Evolutionary conservation across 2,329 filamentous ascomycete species (phyloP).

Genomic region (Colletotrichum acutatum): DNA sequence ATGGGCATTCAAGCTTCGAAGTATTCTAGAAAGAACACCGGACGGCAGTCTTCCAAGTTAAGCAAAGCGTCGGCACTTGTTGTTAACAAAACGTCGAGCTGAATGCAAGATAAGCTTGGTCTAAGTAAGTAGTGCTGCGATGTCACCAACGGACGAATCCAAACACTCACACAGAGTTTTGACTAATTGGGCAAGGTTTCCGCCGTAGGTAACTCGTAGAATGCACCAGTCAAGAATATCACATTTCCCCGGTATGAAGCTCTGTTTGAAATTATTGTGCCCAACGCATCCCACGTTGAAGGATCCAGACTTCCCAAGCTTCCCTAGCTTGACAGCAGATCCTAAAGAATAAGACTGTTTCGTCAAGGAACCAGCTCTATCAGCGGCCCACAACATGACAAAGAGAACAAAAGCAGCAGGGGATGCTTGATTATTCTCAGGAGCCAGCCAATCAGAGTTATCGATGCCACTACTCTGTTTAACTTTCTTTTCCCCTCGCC

Average conservation of each 20-base stretch:
- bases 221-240: background rate
- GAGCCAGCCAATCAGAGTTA: background rate
- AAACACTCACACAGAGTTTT: background rate
- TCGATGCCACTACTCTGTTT: background rate
- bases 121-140: background rate
- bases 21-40: background rate
- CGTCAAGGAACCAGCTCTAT: conserved; percentile 6
- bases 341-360: background rate
- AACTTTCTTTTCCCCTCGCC: background rate
- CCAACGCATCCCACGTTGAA: background rate
- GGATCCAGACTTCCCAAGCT: background rate
- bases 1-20: background rate
- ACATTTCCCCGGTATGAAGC: background rate
- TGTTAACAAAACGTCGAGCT: background rate
- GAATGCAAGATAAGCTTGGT: conserved; percentile 9
- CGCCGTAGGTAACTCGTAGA: background rate
- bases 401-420: background rate
- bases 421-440: background rate
- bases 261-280: background rate
- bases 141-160: background rate
- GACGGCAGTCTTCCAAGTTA: background rate
- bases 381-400: background rate
- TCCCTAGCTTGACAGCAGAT: background rate
- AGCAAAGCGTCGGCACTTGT: background rate
- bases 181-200: background rate